Conservation (phyloP, 2,329 filamentous ascomycete species). For the Graphiopsis chlorocephala region DNA sequence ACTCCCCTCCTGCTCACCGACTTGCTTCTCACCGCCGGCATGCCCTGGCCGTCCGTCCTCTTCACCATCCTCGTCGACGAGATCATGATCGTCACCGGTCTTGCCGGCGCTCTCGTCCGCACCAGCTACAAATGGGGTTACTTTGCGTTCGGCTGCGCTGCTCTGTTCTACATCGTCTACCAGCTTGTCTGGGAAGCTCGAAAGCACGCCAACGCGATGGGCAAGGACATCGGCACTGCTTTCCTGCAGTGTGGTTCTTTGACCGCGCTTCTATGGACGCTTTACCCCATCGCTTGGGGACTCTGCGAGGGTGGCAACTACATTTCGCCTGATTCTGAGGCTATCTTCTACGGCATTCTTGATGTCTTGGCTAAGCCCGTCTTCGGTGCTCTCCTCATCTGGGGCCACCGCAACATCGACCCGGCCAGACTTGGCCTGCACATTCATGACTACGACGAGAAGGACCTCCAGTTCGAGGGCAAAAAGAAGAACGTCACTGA, state of each 20-base stretch:
- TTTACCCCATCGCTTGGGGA: constrained; percentile 64
- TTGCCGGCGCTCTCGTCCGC: constrained; percentile 62
- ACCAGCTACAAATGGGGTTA: constrained; percentile 69
- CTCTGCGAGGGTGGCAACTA: constrained; percentile 63
- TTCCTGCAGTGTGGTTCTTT: constrained; percentile 58
- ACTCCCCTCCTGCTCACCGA: constrained; percentile 63
- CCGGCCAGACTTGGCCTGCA: constrained; percentile 55
- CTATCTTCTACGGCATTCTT: constrained; percentile 66
- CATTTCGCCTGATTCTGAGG: constrained; percentile 64
- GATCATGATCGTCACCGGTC: constrained; percentile 65
- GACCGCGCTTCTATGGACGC: constrained; percentile 61
- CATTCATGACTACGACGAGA: constrained; percentile 48
- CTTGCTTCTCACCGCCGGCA: constrained; percentile 61
- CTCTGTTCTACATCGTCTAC: constrained; percentile 60
- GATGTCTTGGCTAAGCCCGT: constrained; percentile 64
- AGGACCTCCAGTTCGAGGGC: constrained; percentile 28
- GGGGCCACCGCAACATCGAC: constrained; percentile 62
- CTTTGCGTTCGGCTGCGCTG: constrained; percentile 54
- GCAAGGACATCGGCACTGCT: constrained; percentile 50
- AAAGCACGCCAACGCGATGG: constrained; percentile 54
- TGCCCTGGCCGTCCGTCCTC: constrained; percentile 63
- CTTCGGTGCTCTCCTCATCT: constrained; percentile 61
- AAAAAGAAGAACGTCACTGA: constrained; percentile 21
- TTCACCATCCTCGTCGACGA: constrained; percentile 61
- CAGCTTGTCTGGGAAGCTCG: constrained; percentile 57